Conservation (phyloP, 495 filamentous ascomycete genomes). For the Penicillium psychrofluorescens region DNA sequence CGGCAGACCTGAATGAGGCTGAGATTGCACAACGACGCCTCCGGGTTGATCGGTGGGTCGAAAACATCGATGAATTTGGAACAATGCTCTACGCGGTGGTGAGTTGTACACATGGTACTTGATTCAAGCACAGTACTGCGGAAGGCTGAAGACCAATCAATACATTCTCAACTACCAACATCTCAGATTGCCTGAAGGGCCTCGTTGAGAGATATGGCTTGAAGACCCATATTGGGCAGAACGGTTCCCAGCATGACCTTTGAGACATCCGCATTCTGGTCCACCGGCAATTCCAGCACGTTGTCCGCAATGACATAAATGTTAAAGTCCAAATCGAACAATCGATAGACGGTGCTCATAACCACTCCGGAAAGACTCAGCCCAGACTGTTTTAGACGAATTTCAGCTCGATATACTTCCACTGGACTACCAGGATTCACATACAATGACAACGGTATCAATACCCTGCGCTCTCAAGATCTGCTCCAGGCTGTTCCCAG, state of each 20-base stretch:
- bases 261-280: slow-evolving; percentile 13
- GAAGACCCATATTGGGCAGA: slow-evolving; percentile 25
- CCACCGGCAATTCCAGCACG: slow-evolving; percentile 31
- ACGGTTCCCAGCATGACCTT: slow-evolving; percentile 18
- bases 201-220: slow-evolving; percentile 14
- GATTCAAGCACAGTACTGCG: not conserved
- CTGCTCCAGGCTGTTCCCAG: slow-evolving; percentile 32
- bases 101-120: slow-evolving; percentile 32
- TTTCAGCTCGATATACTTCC: not conserved
- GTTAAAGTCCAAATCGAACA: slow-evolving; percentile 39
- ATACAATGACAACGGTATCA: slow-evolving; percentile 36
- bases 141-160: not conserved
- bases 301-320: slow-evolving; percentile 38
- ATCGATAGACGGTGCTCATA: slow-evolving; percentile 32
- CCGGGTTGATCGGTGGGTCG: slow-evolving; percentile 37
- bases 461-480: slow-evolving; percentile 33
- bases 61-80: slow-evolving; percentile 39
- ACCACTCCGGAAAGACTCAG: slow-evolving; percentile 35
- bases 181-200: slow-evolving; percentile 6
- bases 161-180: not conserved
- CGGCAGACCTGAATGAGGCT: slow-evolving; percentile 14
- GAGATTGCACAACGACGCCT: slow-evolving; percentile 16
- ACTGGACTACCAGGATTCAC: not conserved
- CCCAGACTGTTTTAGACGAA: slow-evolving; percentile 21
- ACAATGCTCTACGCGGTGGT: slow-evolving; percentile 42